Base-by-base conservation (phyloP, 148 eudicot genomes). In the Amaranthus palmeri region DNA sequence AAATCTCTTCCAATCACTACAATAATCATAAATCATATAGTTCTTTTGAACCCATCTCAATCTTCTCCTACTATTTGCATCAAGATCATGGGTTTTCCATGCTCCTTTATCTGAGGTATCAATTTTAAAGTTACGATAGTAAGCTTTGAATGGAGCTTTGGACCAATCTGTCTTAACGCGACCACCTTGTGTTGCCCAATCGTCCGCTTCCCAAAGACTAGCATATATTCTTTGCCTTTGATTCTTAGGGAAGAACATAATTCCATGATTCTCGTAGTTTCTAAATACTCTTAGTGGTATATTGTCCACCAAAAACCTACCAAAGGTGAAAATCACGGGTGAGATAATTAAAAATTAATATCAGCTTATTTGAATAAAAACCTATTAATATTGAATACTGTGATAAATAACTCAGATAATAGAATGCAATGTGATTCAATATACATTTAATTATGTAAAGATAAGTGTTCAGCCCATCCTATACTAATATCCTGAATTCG, bases 181-280 rank as follows among this genome's bases (percentile, higher is more conserved):
- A 0, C 87, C 87, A 2, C 87, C 87, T 75, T 74, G 72, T 7
- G 87, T 85, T 0, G 87, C 87, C 87, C 87, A 85, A 50, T 85
- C 80, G 42, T 80, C 85, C 36, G 85, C 87, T 2, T 81, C 74
- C 85, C 84, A 85, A 2, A 82, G 76, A 66, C 84, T 85, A 7
- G 85, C 83, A 73, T 82, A 81, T 9, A 85, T 73, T 67, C 62
- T 82, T 83, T 82, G 81, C 17, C 80, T 79, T 25, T 82, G 82
- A 66, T 71, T 17, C 73, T 80, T 85, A 0, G 85, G 88, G 71
- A 77, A 85, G 0, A 80, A 83, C 4, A n/a, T 15, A 46, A 85
- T 70, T 6, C 88, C 88, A 1, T 71, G 49, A 4, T 76, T 17
- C 47, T 85, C 82, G 1, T 60, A 61, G 77, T 81, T 82, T 65